Evolutionary conservation across 179 eudicot species (phyloP), one percentile per base, ranked within the genome.

Genomic region (Heliamphora pulchella): DNA sequence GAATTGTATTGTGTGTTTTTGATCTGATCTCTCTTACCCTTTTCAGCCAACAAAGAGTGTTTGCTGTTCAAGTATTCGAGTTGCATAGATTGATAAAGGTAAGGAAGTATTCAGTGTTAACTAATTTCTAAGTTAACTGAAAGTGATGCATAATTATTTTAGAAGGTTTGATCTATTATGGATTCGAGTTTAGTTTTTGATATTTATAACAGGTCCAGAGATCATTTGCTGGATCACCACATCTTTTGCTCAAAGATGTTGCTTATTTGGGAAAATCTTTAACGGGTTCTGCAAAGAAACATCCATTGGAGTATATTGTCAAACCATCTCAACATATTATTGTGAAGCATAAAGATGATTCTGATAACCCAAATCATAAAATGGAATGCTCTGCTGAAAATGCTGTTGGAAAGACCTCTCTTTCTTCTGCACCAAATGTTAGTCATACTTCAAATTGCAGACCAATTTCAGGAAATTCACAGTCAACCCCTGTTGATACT

Each of bases 51-150:
- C 99, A 94, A 83, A 88, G 99, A 85, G 90, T 87, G 59, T 94
- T 96, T 87, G 97, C 98, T 65, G 89, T 96, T 88, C 99, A 96
- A 94, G 90, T 96, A 58, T 96, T 96, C 69, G 99, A 96, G 92
- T 84, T 96, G 92, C 99, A 96, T 84, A 86, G 97, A 84, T 78
- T 96, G 86, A 82, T 96, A 63, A 89, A 92, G 99, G 99, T 96
- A 86, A 78, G 67, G 41, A n/a, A 48, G 65, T 57, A 68, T 66
- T 67, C 44, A 5, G 22, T 17, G 53, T 53, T 78, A 17, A 17
- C 31, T 9, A 39, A n/a, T 17, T 78, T 48, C 8, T n/a, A 8
- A 2, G 4, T 39, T 70, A 78, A 58, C 44, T 53, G 46, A 74
- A 54, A 22, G 14, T 55, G 63, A 50, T 20, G 51, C 43, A 1